Evolutionary conservation across 768 basidiomycete genomes (phyloP).

Genomic region (Suillus clintonianus): DNA sequence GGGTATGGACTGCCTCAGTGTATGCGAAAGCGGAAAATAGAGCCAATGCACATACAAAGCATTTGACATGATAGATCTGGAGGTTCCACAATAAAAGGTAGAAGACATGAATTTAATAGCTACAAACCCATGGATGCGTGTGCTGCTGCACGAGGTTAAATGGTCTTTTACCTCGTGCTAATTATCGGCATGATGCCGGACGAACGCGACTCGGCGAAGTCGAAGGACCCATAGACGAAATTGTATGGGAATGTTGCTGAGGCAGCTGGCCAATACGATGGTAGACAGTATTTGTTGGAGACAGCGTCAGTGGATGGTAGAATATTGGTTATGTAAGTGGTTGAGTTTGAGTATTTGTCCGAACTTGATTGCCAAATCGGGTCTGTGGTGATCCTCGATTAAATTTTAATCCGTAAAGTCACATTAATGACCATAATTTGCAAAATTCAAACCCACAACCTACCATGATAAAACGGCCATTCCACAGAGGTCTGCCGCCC

Average conservation of each 20-base stretch:
- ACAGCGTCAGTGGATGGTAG: no score
- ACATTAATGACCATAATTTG: neutral
- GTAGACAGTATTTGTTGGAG: no score
- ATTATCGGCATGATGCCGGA: neutral
- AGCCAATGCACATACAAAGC: no score
- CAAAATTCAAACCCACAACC: neutral
- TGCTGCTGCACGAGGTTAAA: neutral
- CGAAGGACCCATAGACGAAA: neutral
- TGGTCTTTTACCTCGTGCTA: neutral
- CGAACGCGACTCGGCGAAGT: neutral
- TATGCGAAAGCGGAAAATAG: no score
- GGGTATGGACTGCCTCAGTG: neutral
- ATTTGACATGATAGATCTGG: neutral
- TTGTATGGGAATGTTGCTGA: neutral
- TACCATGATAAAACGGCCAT: neutral
- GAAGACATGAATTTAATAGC: neutral
- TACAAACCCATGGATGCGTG: neutral
- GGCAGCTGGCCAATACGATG: no score
- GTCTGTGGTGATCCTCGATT: neutral
- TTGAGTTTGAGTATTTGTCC: neutral
- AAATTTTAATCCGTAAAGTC: neutral
- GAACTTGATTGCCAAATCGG: neutral
- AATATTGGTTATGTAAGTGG: neutral
- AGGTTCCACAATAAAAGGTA: neutral
- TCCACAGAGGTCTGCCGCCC: neutral